A percentile compares a stretch with the other conserved stretches of the same genome.
These are phyloP conservation scores for Aspergillus unguis DNA, from an alignment of 2,329 filamentous ascomycete genomes.

Conservation along the genomic window DNA sequence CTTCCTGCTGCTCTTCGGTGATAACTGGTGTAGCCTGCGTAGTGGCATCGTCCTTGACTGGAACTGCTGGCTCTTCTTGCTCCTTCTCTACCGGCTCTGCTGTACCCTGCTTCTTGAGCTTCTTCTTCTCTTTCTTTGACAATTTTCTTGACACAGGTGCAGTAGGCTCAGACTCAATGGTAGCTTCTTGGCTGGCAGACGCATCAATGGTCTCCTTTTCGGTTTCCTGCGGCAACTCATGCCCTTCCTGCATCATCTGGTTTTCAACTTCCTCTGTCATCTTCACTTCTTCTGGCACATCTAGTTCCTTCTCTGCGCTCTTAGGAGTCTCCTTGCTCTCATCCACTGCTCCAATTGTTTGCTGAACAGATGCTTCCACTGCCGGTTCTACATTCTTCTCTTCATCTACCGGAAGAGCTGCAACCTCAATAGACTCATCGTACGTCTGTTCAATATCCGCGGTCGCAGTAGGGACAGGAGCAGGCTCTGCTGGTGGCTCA, in stretches of 20 bases:
- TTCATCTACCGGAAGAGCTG: not conserved
- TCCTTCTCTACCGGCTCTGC: slow-evolving; percentile 7
- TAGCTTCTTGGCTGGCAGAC: not conserved
- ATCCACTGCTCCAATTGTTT: not conserved
- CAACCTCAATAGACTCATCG: slow-evolving; percentile 2
- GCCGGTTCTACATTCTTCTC: not conserved
- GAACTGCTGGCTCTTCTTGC: not conserved
- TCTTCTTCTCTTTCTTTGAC: slow-evolving; percentile 39
- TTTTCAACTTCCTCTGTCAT: not conserved
- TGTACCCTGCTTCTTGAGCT: slow-evolving; percentile 28
- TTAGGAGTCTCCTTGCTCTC: not conserved
- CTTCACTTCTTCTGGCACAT: not conserved
- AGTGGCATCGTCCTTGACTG: slow-evolving; percentile 3
- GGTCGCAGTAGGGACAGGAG: too few relatives aligned
- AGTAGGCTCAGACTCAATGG: slow-evolving; percentile 6
- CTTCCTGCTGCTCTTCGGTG: not conserved
- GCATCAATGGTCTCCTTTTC: not conserved
- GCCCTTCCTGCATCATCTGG: not conserved
- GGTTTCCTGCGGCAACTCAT: not conserved
- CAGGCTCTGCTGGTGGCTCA: not conserved
- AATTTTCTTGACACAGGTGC: slow-evolving; percentile 22
- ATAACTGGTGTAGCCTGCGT: not conserved
- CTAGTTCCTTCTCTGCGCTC: not conserved
- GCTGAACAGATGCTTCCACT: not conserved
- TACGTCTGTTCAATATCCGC: not conserved